Conservation (phyloP, 257 asterid genomes). For the Gentiana straminea region DNA sequence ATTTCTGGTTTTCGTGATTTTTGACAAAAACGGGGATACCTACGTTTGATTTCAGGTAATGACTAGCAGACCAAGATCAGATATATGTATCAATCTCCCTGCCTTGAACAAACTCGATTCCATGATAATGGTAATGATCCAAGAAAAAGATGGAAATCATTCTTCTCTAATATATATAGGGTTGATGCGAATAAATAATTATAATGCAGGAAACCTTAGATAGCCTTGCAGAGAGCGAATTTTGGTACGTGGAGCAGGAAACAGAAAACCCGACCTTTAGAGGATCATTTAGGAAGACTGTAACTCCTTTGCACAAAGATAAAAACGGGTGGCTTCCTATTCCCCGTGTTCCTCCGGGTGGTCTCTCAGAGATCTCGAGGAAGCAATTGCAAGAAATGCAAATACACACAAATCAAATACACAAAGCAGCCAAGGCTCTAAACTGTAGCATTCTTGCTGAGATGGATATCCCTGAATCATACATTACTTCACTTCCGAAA, state of each 20-base stretch:
- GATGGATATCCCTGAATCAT: slow-evolving; percentile 60
- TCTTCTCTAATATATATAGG: too few relatives aligned
- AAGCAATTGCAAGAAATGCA: slow-evolving; percentile 50
- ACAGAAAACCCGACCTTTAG: slow-evolving; percentile 41
- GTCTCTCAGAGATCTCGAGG: slow-evolving; percentile 52
- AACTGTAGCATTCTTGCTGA: slow-evolving; percentile 57
- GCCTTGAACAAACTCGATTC: slow-evolving; percentile 71
- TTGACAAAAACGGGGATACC: too few relatives aligned
- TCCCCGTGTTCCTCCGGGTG: slow-evolving; percentile 61
- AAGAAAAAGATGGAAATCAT: too few relatives aligned
- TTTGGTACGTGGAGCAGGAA: slow-evolving; percentile 82
- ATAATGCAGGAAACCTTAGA: slow-evolving; percentile 54
- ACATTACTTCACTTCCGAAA: slow-evolving; percentile 64
- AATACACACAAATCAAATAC: slow-evolving; percentile 64
- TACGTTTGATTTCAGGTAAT: slow-evolving; percentile 33
- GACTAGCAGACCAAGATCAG: slow-evolving; percentile 67
- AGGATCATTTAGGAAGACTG: slow-evolving; percentile 34
- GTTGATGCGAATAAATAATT: too few relatives aligned
- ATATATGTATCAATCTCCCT: slow-evolving; percentile 67
- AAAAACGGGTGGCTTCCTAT: slow-evolving; percentile 92
- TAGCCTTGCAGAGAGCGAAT: slow-evolving; percentile 41
- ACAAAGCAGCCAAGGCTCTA: slow-evolving; percentile 81
- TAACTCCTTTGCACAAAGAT: slow-evolving; percentile 43
- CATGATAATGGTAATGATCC: slow-evolving; percentile 60
- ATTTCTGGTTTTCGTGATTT: neutral